Base-by-base conservation (phyloP, 306 rosid genomes). In the Elaeagnus macrophylla region DNA sequence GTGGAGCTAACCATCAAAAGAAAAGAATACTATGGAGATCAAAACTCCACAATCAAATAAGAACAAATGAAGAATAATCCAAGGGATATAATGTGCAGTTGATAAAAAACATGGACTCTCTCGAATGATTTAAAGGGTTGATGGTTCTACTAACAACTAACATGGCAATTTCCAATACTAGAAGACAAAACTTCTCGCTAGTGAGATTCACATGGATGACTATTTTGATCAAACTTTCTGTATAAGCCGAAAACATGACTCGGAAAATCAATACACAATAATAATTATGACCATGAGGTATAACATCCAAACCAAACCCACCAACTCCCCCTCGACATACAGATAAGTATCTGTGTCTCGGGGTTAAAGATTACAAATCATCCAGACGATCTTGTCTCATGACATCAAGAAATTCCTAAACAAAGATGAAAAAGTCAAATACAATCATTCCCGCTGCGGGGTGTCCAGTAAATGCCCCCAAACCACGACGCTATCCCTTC, bases 241-340 rank as follows among this genome's bases (percentile, higher is more conserved):
- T 76, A 76, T 78, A 72, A 66, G 93, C 81, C 74, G 84, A 78
- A 81, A 76, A 62, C 85, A 73, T 52, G 68, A 72, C 81, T 76
- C 82, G 51, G 37, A 76, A 79, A 75, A 77, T 80, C 67, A 68
- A 84, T 79, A 67, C 73, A 57, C 37, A 73, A 53, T 51, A 79
- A 59, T 56, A 74, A 72, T 72, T 51, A 81, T 67, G 76, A 50
- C 70, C 60, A 62, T 49, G 51, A 62, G 60, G 69, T 37, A 74
- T 7, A 77, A 25, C 81, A 74, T 59, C 77, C 81, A 79, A 78
- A 82, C 72, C 86, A 87, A 81, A 76, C 75, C 75, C 68, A 63
- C 75, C 55, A 64, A 70, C 60, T 72, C 77, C 70, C 60, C 79
- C 61, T 37, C 53, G 51, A 68, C 67, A 68, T 54, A 62, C 78